Percentiles rank a stretch among this genome's conserved stretches.
Conservation (phyloP, 2,329 filamentous ascomycete species). For the Madurella fahalii region DNA sequence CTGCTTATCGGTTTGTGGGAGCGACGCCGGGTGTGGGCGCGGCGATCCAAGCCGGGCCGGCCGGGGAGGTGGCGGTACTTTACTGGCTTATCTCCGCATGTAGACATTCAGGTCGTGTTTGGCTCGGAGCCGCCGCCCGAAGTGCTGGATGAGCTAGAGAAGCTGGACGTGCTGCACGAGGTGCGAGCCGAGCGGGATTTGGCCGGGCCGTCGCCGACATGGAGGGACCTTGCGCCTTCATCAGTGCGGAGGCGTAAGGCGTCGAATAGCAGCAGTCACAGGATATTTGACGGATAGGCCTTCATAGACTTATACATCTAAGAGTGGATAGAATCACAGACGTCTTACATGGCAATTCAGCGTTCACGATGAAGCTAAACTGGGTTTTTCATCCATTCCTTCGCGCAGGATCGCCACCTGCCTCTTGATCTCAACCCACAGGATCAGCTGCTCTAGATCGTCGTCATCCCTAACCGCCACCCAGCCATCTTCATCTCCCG, state of each 20-base stretch:
- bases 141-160: conserved; percentile 24
- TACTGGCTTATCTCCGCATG: conserved; percentile 25
- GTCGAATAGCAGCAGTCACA: conserved; percentile 15
- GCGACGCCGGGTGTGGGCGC: conserved; percentile 52
- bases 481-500: conserved; percentile 23
- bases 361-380: not conserved
- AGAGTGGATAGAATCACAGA: not conserved
- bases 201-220: conserved; percentile 3
- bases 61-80: conserved; percentile 23
- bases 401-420: conserved; percentile 58
- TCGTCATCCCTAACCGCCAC: conserved; percentile 37
- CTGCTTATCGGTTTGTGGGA: conserved; percentile 59
- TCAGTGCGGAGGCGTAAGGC: conserved; percentile 13
- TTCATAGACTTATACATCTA: not conserved
- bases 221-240: not conserved
- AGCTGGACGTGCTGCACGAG: conserved; percentile 22
- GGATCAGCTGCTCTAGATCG: conserved; percentile 46
- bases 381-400: conserved; percentile 45
- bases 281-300: conserved; percentile 9
- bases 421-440: conserved; percentile 61
- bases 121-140: conserved; percentile 23
- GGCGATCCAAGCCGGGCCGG: conserved; percentile 12
- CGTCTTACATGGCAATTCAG: not conserved
- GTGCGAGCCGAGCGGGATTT: conserved; percentile 2
- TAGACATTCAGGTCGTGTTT: conserved; percentile 27